phyloP scores from a whole-genome alignment of 2,329 filamentous ascomycete species.

The Xylaria sp. region DNA sequence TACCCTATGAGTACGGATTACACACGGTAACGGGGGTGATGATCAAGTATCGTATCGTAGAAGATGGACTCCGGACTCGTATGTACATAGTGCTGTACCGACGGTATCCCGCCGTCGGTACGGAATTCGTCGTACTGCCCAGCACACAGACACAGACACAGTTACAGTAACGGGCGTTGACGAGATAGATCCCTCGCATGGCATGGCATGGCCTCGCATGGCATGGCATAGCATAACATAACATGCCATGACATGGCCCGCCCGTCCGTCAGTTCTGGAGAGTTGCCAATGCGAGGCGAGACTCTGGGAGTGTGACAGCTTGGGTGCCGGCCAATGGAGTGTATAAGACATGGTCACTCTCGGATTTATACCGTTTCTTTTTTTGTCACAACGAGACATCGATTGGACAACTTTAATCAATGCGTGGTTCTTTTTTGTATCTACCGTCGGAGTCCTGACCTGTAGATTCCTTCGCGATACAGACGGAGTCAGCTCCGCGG shows the following conservation, averaged over 20 bases:
- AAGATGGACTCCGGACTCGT: too few relatives aligned
- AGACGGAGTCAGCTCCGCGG: not conserved
- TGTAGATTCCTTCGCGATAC: not conserved
- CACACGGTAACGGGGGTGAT: not conserved
- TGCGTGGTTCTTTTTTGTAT: constrained; percentile 3
- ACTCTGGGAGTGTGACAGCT: constrained; percentile 5
- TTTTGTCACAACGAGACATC: not conserved
- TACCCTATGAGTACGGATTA: not conserved
- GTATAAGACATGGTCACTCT: constrained; percentile 17
- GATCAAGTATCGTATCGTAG: not conserved
- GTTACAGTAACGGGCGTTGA: constrained; percentile 7
- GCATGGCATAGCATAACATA: constrained; percentile 7
- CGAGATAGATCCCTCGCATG: constrained; percentile 17
- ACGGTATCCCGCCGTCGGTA: too few relatives aligned
- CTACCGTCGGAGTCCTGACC: not conserved
- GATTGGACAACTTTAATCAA: not conserved
- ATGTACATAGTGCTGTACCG: too few relatives aligned
- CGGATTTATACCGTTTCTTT: constrained; percentile 12
- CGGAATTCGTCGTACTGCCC: not conserved
- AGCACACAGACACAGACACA: not conserved
- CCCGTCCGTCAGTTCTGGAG: constrained; percentile 9
- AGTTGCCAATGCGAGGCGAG: constrained; percentile 5
- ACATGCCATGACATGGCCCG: constrained; percentile 5
- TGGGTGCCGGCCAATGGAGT: constrained; percentile 11
- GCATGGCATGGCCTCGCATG: constrained; percentile 14